phyloP scores from a whole-genome alignment of 2,329 filamentous ascomycete genomes.

The Geosmithia flava region DNA sequence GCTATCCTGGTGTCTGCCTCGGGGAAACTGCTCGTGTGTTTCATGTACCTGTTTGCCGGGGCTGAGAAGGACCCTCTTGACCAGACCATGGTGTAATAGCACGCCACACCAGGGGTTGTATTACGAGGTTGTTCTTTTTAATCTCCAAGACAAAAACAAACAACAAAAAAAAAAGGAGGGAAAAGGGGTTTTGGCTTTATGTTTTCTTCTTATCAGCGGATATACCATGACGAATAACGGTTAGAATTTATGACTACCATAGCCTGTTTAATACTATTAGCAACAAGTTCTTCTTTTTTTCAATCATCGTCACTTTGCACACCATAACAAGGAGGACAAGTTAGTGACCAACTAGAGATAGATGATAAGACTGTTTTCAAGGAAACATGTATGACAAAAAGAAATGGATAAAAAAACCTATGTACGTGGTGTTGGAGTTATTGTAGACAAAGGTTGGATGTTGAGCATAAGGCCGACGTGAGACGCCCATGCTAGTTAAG shows the following conservation, averaged over 20 bases:
- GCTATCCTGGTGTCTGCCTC: conserved; percentile 29
- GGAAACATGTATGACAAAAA: not conserved
- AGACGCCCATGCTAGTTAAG: not conserved
- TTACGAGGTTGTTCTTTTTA: not conserved
- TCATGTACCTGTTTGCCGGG: conserved; percentile 29
- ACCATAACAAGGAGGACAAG: no score
- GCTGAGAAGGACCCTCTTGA: conserved; percentile 12
- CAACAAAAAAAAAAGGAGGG: no score
- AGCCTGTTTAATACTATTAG: not conserved
- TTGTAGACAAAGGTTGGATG: not conserved
- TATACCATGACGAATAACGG: not conserved
- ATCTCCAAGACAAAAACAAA: not conserved
- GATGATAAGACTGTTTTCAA: not conserved
- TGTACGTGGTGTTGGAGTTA: not conserved
- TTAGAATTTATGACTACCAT: not conserved
- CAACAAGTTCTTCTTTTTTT: not conserved
- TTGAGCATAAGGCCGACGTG: not conserved
- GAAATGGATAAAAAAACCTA: not conserved
- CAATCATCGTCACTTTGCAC: no score
- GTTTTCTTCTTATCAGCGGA: not conserved
- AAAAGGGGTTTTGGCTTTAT: no score
- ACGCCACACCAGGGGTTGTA: not conserved
- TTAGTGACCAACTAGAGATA: no score
- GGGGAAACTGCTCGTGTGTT: conserved; percentile 30
- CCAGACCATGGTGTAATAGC: not conserved